Base-by-base conservation (phyloP, 257 asterid species). In the Apocynum venetum region DNA sequence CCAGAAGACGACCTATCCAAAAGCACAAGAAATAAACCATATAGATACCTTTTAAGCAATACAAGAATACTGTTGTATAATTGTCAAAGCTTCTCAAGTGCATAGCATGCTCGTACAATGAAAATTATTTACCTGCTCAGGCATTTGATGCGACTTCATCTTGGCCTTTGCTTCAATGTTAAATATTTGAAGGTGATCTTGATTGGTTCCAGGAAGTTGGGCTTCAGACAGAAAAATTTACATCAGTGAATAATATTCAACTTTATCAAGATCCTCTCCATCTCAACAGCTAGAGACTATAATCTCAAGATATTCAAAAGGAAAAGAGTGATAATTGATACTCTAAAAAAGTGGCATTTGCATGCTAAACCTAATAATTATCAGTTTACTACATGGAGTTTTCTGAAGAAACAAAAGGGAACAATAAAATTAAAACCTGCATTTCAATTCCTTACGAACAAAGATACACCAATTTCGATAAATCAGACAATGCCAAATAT, bases 151-250 rank as follows among this genome's bases (percentile, higher is more conserved):
- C 7, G 99, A 91, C 84, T 96, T 96, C 55, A 96, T 85, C 84
- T 96, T 96, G 76, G 97, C 91, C 80, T 96, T 96, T 55, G 96
- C 92, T 87, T 96, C 99, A 56, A 96, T 96, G 88, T 96, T 96
- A 85, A 96, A 96, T 83, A 96, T 96, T 89, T 96, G 99, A 82
- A 96, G 85, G 87, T 93, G 99, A 81, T 96, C 99, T 78, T 93
- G 97, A 78, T 91, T 89, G 76, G 98, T 93, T 73, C 98, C 99
- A 15, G 96, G 89, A 79, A 92, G 90, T 96, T 90, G 99, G 80
- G 99, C 99, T 96, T 84, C 92, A 89, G 49, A 82, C 79, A 83
- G 77, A 81, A 76, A 76, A 71, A 14, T 17, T 36, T 55, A 56
- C 12, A 17, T 71, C 71, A 82, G 76, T 38, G 3, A 76, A 61